Base-by-base conservation (phyloP, 2,329 filamentous ascomycete species). In the Bisporella sp. region DNA sequence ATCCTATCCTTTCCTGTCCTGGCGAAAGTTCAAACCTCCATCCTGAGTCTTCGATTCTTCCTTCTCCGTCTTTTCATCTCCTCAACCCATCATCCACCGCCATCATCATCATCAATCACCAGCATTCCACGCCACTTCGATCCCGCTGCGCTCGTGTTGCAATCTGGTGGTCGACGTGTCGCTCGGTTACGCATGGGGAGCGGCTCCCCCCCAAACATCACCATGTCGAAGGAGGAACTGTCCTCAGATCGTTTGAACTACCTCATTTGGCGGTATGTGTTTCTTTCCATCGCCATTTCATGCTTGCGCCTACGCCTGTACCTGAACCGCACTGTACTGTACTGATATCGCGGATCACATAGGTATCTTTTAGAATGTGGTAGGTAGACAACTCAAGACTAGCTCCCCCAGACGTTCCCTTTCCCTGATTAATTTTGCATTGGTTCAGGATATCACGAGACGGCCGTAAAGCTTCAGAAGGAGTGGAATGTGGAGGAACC, bases 161-260 rank as follows among this genome's bases (percentile, higher is more conserved):
- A 39, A 9, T 39, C 35, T n/a, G n/a, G n/a, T 30, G 29, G 8
- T n/a, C 43, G 7, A 29, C 29, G 30, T 48, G 41, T 41, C 45
- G 43, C 44, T 41, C 12, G 41, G 46, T 43, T 41, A 45, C 47
- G 45, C 35, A 47, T 21, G 30, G 42, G 39, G 5, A 29, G n/a
- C 46, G 11, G 39, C 42, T 13, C 29, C 28, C 37, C 39, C 13
- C 44, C 41, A 51, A 48, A 44, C 56, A 47, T 50, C 54, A 58
- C 53, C 41, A 66, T 67, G 63, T 53, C 62, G 13, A 66, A 66
- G 57, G 65, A 67, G 58, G 50, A 53, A 33, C 73, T 85, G 63
- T 77, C 82, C 74, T 82, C 79, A 59, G 76, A 84, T 68, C 75
- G 78, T 73, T 73, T 84, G 75, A 85, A 84, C 73, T 84, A 80